Base-by-base conservation (phyloP, 805 yeast species). In the Grigorovia jiainica region DNA sequence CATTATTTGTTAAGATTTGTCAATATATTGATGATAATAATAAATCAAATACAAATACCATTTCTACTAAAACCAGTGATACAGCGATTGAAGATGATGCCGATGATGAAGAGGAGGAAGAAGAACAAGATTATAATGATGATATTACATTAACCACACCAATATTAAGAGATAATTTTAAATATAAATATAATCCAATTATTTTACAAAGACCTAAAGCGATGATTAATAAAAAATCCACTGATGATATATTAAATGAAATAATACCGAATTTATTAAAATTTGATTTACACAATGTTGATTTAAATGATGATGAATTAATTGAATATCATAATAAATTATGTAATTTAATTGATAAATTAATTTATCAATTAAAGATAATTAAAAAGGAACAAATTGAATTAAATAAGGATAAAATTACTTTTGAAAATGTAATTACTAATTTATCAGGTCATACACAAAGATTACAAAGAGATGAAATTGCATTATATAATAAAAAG, bases 371-470 rank as follows among this genome's bases (percentile, higher is more conserved):
- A 17, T 51, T 75, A 23, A 52, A 50, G 19, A 54, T 49, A 3
- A 63, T 76, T 3, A 67, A 69, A 40, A 55, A 46, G 8, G 53
- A 72, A 44, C 66, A 72, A 38, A 57, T 59, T 29, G 76, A 71
- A 7, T 62, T 79, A 16, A 66, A 66, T 43, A 72, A 69, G 34
- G 94, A 87, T 58, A 82, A 84, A 52, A 74, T 73, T 27, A 76
- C 89, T 13, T 87, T 81, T 56, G 95, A 90, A 51, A 72, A 81
- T 2, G 95, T 92, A 50, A 87, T 92, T 34, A 95, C 87, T 55
- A 87, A 86, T 52, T 65, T 89, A 51, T 84, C 89, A 13, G 97
- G 95, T 7, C 87, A 89, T 57, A 83, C 95, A 6, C 96, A 92
- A 60, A 76, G 85, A 52, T 52, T 82, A 39, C 73, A 83, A 51